Percentiles rank a stretch among this genome's conserved stretches.
Evolutionary conservation across 768 basidiomycete genomes (phyloP).

Genomic region (Termitomyces sp.): DNA sequence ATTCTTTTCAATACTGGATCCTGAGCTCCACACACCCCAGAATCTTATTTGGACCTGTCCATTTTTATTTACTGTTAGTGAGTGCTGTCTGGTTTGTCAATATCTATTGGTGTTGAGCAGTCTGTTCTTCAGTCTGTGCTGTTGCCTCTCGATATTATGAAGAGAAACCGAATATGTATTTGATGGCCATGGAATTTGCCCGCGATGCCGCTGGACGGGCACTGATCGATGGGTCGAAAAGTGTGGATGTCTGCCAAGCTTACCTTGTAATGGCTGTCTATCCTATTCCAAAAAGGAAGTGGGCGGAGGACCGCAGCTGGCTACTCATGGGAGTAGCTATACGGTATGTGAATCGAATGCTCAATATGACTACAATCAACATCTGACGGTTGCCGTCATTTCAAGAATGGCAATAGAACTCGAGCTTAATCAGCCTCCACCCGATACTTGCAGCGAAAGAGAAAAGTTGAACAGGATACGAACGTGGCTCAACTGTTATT

Average conservation of each 20-base stretch:
- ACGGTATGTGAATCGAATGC: slow-evolving; percentile 31
- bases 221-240: slow-evolving; percentile 57
- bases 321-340: slow-evolving; percentile 70
- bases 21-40: slow-evolving; percentile 50
- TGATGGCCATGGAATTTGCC: slow-evolving; percentile 58
- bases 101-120: not conserved
- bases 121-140: slow-evolving; percentile 51
- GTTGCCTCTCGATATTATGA: slow-evolving; percentile 65
- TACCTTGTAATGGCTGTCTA: slow-evolving; percentile 67
- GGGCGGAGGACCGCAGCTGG: slow-evolving; percentile 73
- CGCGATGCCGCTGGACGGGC: slow-evolving; percentile 57
- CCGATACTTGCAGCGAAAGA: slow-evolving; percentile 47
- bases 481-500: slow-evolving; percentile 75
- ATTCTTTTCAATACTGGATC: slow-evolving; percentile 56
- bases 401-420: slow-evolving; percentile 70
- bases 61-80: slow-evolving; percentile 60
- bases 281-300: slow-evolving; percentile 57
- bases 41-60: slow-evolving; percentile 52
- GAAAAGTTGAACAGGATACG: slow-evolving; percentile 69
- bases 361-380: not conserved
- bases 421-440: slow-evolving; percentile 56
- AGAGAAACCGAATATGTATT: slow-evolving; percentile 51
- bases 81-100: slow-evolving; percentile 19
- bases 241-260: slow-evolving; percentile 78
- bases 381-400: not conserved